Percentiles rank a stretch among this genome's conserved stretches.
phyloP scores from a whole-genome alignment of 768 basidiomycete genomes.

The Trametes gibbosa region DNA sequence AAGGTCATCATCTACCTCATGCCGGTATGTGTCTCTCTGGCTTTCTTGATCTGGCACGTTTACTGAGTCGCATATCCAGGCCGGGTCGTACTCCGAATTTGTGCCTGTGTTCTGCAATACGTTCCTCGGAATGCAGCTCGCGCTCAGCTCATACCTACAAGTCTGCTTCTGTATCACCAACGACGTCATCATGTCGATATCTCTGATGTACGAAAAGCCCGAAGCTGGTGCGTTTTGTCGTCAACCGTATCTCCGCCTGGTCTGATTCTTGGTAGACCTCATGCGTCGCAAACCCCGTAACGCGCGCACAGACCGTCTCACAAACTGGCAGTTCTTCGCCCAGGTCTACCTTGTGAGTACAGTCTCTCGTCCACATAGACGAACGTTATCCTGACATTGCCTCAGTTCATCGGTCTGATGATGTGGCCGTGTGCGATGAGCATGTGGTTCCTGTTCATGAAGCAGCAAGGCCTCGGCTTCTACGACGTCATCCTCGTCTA shows the following conservation, averaged over 20 bases:
- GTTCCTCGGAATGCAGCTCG: slow-evolving; percentile 56
- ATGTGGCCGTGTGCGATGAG: slow-evolving; percentile 49
- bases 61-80: slow-evolving; percentile 23
- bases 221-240: slow-evolving; percentile 49
- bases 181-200: slow-evolving; percentile 53
- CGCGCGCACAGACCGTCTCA: slow-evolving; percentile 53
- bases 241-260: slow-evolving; percentile 42
- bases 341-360: slow-evolving; percentile 56
- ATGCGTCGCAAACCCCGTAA: slow-evolving; percentile 54
- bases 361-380: neutral
- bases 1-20: slow-evolving; percentile 54
- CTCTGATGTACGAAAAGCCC: slow-evolving; percentile 58
- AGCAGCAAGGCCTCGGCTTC: slow-evolving; percentile 44
- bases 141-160: slow-evolving; percentile 54
- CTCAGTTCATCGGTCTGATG: slow-evolving; percentile 43
- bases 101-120: slow-evolving; percentile 56
- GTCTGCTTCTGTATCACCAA: slow-evolving; percentile 56
- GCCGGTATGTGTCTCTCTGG: slow-evolving; percentile 51
- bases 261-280: slow-evolving; percentile 27
- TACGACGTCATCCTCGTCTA: slow-evolving; percentile 45
- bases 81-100: slow-evolving; percentile 60
- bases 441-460: slow-evolving; percentile 35
- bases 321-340: slow-evolving; percentile 48
- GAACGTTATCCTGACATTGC: neutral
- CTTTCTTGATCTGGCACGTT: slow-evolving; percentile 17